These are phyloP conservation scores for Talaromyces borbonicus DNA, from an alignment of 495 filamentous ascomycete species.

Conservation along the genomic window DNA sequence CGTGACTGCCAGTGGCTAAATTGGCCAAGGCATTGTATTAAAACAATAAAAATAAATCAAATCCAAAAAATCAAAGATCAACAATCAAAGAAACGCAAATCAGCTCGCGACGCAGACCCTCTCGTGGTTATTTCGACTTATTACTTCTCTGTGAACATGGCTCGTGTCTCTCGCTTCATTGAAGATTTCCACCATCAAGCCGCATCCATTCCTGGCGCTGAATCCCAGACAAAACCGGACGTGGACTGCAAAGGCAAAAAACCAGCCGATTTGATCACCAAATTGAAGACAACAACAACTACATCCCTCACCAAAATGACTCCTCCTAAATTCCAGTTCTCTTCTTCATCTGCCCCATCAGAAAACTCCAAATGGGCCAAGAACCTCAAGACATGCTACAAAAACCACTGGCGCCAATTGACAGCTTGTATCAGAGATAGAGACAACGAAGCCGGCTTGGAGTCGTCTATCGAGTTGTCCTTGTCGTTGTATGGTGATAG, in stretches of 20 bases:
- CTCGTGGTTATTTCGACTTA: too few relatives aligned
- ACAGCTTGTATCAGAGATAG: background rate
- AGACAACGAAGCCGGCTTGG: constrained; percentile 3
- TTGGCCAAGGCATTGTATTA: background rate
- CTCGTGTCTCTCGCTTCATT: constrained; percentile 7
- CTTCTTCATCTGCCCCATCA: too few relatives aligned
- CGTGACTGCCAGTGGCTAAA: constrained; percentile 1
- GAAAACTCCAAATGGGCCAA: too few relatives aligned
- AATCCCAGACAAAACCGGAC: too few relatives aligned
- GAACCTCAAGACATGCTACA: too few relatives aligned
- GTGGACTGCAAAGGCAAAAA: too few relatives aligned
- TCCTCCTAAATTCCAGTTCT: too few relatives aligned
- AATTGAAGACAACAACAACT: background rate
- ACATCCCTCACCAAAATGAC: too few relatives aligned
- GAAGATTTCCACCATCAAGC: background rate
- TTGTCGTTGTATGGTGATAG: background rate
- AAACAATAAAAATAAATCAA: background rate
- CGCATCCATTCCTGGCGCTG: background rate
- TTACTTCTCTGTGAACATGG: constrained; percentile 3
- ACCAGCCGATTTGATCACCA: too few relatives aligned
- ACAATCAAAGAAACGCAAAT: background rate
- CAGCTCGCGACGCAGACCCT: background rate
- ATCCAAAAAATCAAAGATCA: background rate
- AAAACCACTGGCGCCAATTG: background rate
- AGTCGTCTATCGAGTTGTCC: too few relatives aligned